Evolutionary conservation across 2,329 filamentous ascomycete genomes (phyloP), one percentile per base, ranked within the genome.

Genomic region (Lasiodiplodia hormozganensis): DNA sequence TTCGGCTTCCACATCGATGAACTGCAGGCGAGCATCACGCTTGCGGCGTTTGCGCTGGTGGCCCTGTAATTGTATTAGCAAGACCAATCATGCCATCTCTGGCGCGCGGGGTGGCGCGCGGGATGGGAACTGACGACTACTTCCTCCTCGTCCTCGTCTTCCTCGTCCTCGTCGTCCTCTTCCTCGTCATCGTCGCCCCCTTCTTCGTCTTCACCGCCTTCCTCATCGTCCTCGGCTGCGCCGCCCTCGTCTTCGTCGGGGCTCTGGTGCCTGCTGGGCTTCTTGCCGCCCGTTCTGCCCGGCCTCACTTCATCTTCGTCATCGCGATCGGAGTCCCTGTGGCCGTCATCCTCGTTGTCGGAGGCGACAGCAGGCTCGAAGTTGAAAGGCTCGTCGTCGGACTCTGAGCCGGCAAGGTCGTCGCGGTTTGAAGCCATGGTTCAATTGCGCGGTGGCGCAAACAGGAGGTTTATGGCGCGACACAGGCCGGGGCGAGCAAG

Each of bases 1-100:
- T 82, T 97, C 96, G 79, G 96, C 96, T 85, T 99, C 96, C 76
- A 95, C 93, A 89, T 99, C 96, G 82, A 99, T 90, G 88, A 97
- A 97, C 76, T 91, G 90, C 74, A 93, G 92, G 71, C 93, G 89
- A 72, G 87, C 87, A 72, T 92, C 89, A 78, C 88, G 89, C 79
- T 90, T 90, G 76, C 86, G 82, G 69, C 94, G 92, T 81, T 98
- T 98, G 74, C 91, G 88, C 68, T 92, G 92, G 76, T 93, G 88
- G 69, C 85, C 86, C 86, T 90, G 73, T 40, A 5, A 60, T 12
- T 2, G 6, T 12, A 54, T 67, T n/a, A 67, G 67, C 25, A 21
- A 67, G 38, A 12, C n/a, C 21, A 31, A 21, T 47, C 70, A 40
- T 79, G 81, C 21, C 34, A 43, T 28, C 21, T 16, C 6, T 7